Base-by-base conservation (phyloP, 306 rosid genomes). In the Vicia sativa region DNA sequence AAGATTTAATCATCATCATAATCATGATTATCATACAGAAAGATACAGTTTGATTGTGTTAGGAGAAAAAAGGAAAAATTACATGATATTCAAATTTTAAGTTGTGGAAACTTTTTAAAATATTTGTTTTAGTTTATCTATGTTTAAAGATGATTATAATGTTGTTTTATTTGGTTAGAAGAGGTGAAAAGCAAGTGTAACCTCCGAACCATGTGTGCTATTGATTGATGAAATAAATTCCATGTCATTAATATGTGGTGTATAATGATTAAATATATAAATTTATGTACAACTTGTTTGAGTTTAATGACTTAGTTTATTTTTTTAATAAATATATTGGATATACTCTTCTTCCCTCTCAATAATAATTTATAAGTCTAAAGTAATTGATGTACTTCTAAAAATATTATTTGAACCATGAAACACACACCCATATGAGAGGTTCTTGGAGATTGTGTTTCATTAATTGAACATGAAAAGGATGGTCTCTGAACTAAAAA, bases 161-260 rank as follows among this genome's bases (percentile, higher is more conserved):
- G 7, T 11, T 53, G 34, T 52, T 21, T 11, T 52, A 52, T 52
- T 52, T 52, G 14, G 29, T 54, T 26, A 25, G 18, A 55, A 12
- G 16, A 28, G 38, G 38, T 2, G 61, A 13, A 25, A 55, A 54
- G 37, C 16, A 55, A 55, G 61, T 26, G 16, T 55, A 55, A 44
- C 25, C 38, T 67, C 50, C 16, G 16, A 66, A 60, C 35, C 21
- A 35, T 68, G 68, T 63, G 53, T 71, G 74, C 7, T 44, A 60
- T 61, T 61, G n/a, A 54, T 67, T 46, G 58, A 65, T 76, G 18
- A 72, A 79, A 62, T 76, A 72, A 72, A 76, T 28, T 25, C 62
- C 57, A 62, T 9, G 69, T 25, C 29, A 53, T 55, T 54, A 44
- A 54, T 70, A 63, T 70, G 38, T 14, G 12, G 54, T 48, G 25